A percentile compares a stretch with the other conserved stretches of the same genome.
These are phyloP conservation scores for Eimeria mitis DNA, from an alignment of 169 alveolate genomes.

Conservation along the genomic window DNA sequence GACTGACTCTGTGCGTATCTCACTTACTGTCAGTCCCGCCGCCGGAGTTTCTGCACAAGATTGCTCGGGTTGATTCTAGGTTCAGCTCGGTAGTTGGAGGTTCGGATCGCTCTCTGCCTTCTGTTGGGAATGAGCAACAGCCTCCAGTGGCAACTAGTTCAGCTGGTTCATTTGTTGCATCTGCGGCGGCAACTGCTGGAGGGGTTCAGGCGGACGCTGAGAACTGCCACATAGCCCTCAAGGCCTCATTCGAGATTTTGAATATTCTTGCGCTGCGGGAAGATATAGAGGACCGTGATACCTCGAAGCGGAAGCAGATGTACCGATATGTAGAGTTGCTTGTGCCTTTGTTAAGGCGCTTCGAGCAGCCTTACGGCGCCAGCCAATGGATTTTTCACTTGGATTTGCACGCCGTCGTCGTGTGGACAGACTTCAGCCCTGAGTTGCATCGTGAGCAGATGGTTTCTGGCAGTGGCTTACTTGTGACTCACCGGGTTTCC, in stretches of 20 bases:
- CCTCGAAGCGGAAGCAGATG: conserved; percentile 68
- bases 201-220: conserved; percentile 41
- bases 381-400: conserved; percentile 38
- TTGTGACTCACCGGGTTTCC: conserved; percentile 1
- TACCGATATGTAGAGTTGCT: conserved; percentile 12
- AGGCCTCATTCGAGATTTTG: conserved; percentile 73
- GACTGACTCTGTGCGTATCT: conserved; percentile 62
- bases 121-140: conserved; percentile 15
- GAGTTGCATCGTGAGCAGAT: conserved; percentile 60
- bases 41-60: conserved; percentile 41
- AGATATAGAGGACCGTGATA: conserved; percentile 35
- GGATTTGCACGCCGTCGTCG: conserved; percentile 62
- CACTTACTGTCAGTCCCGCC: conserved; percentile 69
- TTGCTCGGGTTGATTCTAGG: conserved; percentile 71
- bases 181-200: conserved; percentile 33
- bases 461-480: conserved; percentile 6
- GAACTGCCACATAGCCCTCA: conserved; percentile 34
- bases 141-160: neutral
- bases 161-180: neutral
- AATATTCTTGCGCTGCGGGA: conserved; percentile 75
- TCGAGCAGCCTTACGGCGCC: conserved; percentile 16
- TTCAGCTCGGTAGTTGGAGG: conserved; percentile 58
- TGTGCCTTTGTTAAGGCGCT: conserved; percentile 24
- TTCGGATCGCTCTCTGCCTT: neutral
- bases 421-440: conserved; percentile 59